Base-by-base conservation (phyloP, 1,284 basidiomycete genomes). In the Dichomitus squalens region DNA sequence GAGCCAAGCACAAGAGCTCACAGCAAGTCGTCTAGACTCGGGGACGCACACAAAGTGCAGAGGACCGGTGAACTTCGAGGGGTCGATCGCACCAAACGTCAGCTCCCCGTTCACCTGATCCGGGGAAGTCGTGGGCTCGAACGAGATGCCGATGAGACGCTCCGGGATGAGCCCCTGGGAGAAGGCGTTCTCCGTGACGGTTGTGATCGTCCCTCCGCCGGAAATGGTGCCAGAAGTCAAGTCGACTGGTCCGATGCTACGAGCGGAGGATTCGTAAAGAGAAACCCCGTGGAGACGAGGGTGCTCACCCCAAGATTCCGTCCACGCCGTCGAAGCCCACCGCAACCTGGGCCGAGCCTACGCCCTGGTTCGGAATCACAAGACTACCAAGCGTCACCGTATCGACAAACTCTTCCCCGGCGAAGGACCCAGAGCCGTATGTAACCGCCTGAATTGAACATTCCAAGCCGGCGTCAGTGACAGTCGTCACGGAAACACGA, bases 401-500 rank as follows among this genome's bases (percentile, higher is more conserved):
- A 52, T 74, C 73, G 3, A 50, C 59, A 48, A 65, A 64, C 46
- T 70, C 65, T 6, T 34, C 55, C 23, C 67, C 81, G 23, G 73
- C 73, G 72, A 83, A 81, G 3, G 70, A 75, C 18, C 82, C 82
- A 25, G 79, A 80, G 41, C 80, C 81, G 63, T 83, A 86, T 16
- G 69, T 67, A 25, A 84, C 81, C 12, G 73, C 64, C 68, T 70
- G 52, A 11, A 18, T 36, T n/a, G n/a, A n/a, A n/a, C n/a, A n/a
- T 23, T 23, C 14, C 34, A 2, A 16, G 1, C 7, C 4, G 25
- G 34, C 21, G n/a, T n/a, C n/a, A n/a, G n/a, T n/a, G n/a, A n/a
- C 7, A 20, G 35, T 14, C 3, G 27, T 7, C 14, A 31, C 9
- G 4, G 25, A 3, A 11, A 7, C n/a, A n/a, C n/a, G n/a, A n/a